A percentile compares a stretch with the other conserved stretches of the same genome.
Evolutionary conservation across 176 grass and related monocot species (phyloP).

Genomic region (Areca catechu): DNA sequence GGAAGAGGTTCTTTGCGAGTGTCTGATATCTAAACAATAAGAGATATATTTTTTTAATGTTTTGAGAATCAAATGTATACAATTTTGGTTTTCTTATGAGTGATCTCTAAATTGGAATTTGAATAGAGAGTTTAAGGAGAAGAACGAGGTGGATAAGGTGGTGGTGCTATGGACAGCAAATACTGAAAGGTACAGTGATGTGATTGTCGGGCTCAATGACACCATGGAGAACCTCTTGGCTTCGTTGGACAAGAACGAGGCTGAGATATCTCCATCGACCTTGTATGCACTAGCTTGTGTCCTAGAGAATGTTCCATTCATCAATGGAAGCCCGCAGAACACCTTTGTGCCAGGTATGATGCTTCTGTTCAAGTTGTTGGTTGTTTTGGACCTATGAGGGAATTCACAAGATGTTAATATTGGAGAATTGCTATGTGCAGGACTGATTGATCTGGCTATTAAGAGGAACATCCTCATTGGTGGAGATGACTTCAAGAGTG

Average conservation of each 20-base stretch:
- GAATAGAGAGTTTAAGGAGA: slow-evolving; percentile 87
- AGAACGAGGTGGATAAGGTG: slow-evolving; percentile 82
- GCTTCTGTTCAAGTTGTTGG: background rate
- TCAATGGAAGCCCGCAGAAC: slow-evolving; percentile 97
- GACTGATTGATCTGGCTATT: slow-evolving; percentile 90
- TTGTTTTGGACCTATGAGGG: background rate
- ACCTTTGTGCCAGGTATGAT: slow-evolving; percentile 87
- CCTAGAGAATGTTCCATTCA: slow-evolving; percentile 74
- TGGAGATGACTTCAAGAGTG: slow-evolving; percentile 98
- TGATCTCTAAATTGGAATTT: no score
- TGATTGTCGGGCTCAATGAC: slow-evolving; percentile 72
- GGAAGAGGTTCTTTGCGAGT: no score
- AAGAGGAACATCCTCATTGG: slow-evolving; percentile 79
- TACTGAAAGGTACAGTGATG: slow-evolving; percentile 86
- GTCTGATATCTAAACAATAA: no score
- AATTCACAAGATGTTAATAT: background rate
- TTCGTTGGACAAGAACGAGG: slow-evolving; percentile 60
- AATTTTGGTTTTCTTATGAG: no score
- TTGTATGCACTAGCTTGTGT: slow-evolving; percentile 79
- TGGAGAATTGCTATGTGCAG: slow-evolving; percentile 28
- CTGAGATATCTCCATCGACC: slow-evolving; percentile 83
- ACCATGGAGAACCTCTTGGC: slow-evolving; percentile 72
- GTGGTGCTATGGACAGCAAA: slow-evolving; percentile 96
- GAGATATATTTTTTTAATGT: no score
- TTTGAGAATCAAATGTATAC: no score